Conservation (phyloP, 2,329 filamentous ascomycete genomes). For the Juglanconis oblonga region DNA sequence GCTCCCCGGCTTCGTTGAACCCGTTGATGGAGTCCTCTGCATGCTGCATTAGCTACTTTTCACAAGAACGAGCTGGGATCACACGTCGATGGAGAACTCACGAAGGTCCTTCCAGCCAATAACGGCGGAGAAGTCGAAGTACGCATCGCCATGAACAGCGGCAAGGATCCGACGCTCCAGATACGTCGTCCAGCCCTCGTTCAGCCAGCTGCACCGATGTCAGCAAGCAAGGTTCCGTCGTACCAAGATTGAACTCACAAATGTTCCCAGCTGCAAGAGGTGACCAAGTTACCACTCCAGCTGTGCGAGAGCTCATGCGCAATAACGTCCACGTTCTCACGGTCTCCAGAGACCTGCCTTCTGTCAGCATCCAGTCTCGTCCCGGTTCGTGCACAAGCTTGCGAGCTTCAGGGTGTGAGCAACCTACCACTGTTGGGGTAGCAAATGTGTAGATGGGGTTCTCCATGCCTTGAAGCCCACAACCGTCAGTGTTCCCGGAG, state of each 20-base stretch:
- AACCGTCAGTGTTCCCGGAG: slow-evolving; percentile 10
- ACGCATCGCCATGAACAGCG: slow-evolving; percentile 74
- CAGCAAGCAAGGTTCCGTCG: neutral
- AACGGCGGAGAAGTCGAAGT: slow-evolving; percentile 92
- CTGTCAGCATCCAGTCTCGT: slow-evolving; percentile 57
- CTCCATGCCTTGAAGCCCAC: slow-evolving; percentile 63
- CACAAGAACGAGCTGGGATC: slow-evolving; percentile 9
- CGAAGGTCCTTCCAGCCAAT: slow-evolving; percentile 89
- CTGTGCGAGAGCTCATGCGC: slow-evolving; percentile 76
- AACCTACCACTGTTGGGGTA: slow-evolving; percentile 42
- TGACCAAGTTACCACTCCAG: slow-evolving; percentile 88
- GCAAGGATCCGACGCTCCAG: slow-evolving; percentile 82
- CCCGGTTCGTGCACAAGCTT: slow-evolving; percentile 40
- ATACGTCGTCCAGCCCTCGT: slow-evolving; percentile 90
- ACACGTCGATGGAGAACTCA: slow-evolving; percentile 27
- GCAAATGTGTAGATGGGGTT: slow-evolving; percentile 95
- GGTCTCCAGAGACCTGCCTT: slow-evolving; percentile 67
- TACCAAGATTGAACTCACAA: slow-evolving; percentile 47
- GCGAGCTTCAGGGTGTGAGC: neutral
- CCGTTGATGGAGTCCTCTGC: slow-evolving; percentile 72
- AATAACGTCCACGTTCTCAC: slow-evolving; percentile 93
- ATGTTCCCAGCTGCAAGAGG: slow-evolving; percentile 77
- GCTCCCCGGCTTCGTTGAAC: slow-evolving; percentile 67
- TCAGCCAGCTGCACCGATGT: slow-evolving; percentile 55
- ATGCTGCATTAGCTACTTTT: neutral